A percentile compares a stretch with the other conserved stretches of the same genome.
Conservation (phyloP, 2,329 filamentous ascomycete species). For the Neonectria coccinea region DNA sequence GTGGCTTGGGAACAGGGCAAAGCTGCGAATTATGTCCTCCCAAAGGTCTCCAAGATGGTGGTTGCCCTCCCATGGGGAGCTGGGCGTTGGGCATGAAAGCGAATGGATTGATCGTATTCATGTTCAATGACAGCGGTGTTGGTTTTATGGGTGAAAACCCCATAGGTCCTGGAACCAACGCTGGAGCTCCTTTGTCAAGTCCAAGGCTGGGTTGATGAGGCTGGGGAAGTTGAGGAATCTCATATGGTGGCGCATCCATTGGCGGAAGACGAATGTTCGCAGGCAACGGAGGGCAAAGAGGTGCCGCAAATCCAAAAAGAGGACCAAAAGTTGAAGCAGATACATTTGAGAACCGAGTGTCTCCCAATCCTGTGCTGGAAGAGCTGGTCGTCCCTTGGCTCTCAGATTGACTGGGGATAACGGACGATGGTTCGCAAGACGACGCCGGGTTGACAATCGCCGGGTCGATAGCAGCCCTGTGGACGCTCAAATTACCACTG, state of each 20-base stretch:
- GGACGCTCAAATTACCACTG: background rate
- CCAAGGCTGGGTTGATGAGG: background rate
- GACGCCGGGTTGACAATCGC: background rate
- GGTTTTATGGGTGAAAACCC: background rate
- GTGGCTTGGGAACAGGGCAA: conserved; percentile 54
- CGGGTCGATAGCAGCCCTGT: background rate
- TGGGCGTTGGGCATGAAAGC: conserved; percentile 4
- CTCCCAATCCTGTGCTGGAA: background rate
- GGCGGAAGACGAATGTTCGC: background rate
- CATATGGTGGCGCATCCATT: background rate
- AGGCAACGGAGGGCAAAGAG: conserved; percentile 1
- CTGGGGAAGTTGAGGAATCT: background rate
- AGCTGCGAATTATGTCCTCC: conserved; percentile 10
- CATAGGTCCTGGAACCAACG: background rate
- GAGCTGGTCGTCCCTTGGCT: background rate
- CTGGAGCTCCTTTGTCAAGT: conserved; percentile 1
- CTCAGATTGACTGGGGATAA: background rate
- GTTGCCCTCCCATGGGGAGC: conserved; percentile 5
- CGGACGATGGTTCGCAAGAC: background rate
- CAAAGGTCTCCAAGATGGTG: conserved; percentile 1
- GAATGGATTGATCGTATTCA: background rate
- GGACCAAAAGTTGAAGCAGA: conserved; percentile 14
- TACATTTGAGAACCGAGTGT: conserved; percentile 2
- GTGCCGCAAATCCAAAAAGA: conserved; percentile 21
- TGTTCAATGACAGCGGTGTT: background rate